Evolutionary conservation across 345 rosid species (phyloP), one percentile per base, ranked within the genome.

Genomic region (Sonneratia caseolaris): DNA sequence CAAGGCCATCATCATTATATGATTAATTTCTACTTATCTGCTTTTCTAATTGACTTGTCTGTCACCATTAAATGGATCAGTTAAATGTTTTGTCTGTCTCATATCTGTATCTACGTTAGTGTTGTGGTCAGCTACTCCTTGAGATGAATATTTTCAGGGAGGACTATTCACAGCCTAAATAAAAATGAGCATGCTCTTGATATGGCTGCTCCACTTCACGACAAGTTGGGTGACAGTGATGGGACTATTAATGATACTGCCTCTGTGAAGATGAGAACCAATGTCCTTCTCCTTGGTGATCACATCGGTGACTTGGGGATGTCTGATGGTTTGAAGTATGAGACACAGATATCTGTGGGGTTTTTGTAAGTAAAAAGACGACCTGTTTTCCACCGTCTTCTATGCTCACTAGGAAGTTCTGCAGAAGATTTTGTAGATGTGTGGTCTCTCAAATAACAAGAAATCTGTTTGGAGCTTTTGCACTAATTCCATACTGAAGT

Each of bases 171-270:
- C 49, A 84, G 84, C 76, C 83, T 89, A 75, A 93, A 91, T 79
- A 93, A 93, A 80, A 93, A 93, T 72, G 89, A 91, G 76, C 98
- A 85, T 75, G 97, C 96, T 76, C 86, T 91, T 72, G 98, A 88
- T 77, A 91, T 91, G 92, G 89, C 96, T 81, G 86, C 85, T 81
- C 96, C 92, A 64, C 88, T 91, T 80, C 96, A 84, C 42, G 84
- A 84, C 62, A 87, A 71, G 59, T 70, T 84, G 62, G 93, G 92
- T 49, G 86, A 83, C 67, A 64, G 5, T 51, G 53, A 74, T 68
- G 83, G 76, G 62, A 74, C 77, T 61, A 71, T 69, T 35, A 73
- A 76, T 76, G 91, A 80, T 57, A 74, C 53, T 73, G 79, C 75
- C 69, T 80, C 81, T 0, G 79, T 89, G 73, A 93, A 85, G 80